These are phyloP conservation scores for Golubevia sp. DNA, from an alignment of 1,284 basidiomycete species.

Conservation along the genomic window DNA sequence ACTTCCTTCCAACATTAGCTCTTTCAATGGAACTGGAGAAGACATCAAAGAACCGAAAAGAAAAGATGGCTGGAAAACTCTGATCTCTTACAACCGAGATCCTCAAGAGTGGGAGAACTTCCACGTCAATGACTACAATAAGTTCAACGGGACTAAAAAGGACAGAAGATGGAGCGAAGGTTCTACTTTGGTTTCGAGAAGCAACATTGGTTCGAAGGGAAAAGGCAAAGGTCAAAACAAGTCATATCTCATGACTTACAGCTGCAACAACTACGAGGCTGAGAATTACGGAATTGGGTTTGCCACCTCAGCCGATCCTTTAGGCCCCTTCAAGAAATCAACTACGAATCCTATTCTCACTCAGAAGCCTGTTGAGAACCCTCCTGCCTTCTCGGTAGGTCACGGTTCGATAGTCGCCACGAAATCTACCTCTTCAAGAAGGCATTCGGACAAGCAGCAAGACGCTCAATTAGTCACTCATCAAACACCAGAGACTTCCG, in stretches of 20 bases:
- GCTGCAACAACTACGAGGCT: slow-evolving; percentile 2
- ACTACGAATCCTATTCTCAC: slow-evolving; percentile 4
- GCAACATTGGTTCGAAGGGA: no score
- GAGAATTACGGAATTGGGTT: slow-evolving; percentile 5
- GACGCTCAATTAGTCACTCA: slow-evolving; percentile 10
- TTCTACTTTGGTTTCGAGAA: slow-evolving; percentile 4
- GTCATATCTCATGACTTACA: slow-evolving; percentile 5
- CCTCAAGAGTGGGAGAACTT: slow-evolving; percentile 2
- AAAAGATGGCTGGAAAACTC: slow-evolving; percentile 1
- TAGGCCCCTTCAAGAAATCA: slow-evolving; percentile 8
- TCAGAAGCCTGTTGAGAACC: neutral
- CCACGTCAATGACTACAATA: slow-evolving; percentile 9
- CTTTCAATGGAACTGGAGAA: slow-evolving; percentile 1
- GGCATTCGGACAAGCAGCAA: neutral
- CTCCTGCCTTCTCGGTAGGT: slow-evolving; percentile 2
- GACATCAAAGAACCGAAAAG: slow-evolving; percentile 4
- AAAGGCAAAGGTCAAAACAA: neutral
- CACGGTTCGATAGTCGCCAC: slow-evolving; percentile 6
- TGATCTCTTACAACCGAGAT: neutral
- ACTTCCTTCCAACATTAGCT: slow-evolving; percentile 5
- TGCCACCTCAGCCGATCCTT: neutral
- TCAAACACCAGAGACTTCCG: slow-evolving; percentile 6
- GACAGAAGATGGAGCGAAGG: slow-evolving; percentile 8
- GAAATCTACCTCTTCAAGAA: neutral
- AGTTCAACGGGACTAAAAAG: slow-evolving; percentile 4